phyloP scores from a whole-genome alignment of 1,284 basidiomycete genomes.

The Fomitiporia mediterranea region DNA sequence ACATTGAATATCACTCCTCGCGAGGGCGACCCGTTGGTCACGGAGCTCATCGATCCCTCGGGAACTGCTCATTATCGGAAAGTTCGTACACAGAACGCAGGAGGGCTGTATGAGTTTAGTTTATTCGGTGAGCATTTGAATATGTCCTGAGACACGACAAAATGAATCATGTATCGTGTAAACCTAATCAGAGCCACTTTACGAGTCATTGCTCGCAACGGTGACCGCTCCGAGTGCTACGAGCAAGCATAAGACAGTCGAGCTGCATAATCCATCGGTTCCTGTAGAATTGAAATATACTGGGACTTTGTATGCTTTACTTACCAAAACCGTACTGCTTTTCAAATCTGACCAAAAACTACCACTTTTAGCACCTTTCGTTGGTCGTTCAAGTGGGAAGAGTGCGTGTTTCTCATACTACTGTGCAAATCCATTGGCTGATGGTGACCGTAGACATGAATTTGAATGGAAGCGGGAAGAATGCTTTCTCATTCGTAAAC shows the following conservation, averaged over 20 bases:
- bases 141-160: too few species aligned
- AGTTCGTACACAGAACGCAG: slow-evolving; percentile 43
- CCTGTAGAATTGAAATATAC: slow-evolving; percentile 68
- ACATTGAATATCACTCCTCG: slow-evolving; percentile 61
- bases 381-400: slow-evolving; percentile 79
- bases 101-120: slow-evolving; percentile 51
- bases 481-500: slow-evolving; percentile 76
- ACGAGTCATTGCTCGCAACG: slow-evolving; percentile 59
- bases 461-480: slow-evolving; percentile 82
- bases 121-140: slow-evolving; percentile 51
- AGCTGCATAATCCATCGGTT: slow-evolving; percentile 69
- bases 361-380: slow-evolving; percentile 42
- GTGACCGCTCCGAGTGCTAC: slow-evolving; percentile 57
- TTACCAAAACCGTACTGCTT: background rate
- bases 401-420: slow-evolving; percentile 42
- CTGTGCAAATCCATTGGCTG: background rate
- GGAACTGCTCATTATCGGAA: slow-evolving; percentile 68
- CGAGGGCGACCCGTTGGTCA: slow-evolving; percentile 50
- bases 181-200: slow-evolving; percentile 51
- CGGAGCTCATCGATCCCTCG: slow-evolving; percentile 62
- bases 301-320: slow-evolving; percentile 49
- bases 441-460: slow-evolving; percentile 51
- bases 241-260: slow-evolving; percentile 68
- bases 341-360: too few species aligned
- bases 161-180: background rate